Evolutionary conservation across 768 basidiomycete genomes (phyloP).

Genomic region (Macrolepiota albuminosa): DNA sequence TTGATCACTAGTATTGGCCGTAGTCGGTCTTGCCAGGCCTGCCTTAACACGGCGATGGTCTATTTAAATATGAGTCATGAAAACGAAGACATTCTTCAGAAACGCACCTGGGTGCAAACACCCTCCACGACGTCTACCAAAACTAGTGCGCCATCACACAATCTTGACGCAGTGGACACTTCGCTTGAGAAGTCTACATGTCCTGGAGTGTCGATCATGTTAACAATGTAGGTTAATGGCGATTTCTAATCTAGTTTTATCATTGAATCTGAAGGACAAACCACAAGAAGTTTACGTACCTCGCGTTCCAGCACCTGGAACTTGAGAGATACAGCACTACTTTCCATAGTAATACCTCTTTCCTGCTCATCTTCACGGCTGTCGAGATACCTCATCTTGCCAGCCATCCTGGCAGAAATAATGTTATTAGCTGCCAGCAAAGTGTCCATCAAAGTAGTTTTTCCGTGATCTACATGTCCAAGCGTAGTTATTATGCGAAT

Average conservation of each 20-base stretch:
- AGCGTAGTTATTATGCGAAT: constrained; percentile 81
- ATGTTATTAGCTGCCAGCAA: constrained; percentile 97
- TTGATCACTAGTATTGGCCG: constrained; percentile 94
- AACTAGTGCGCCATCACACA: constrained; percentile 95
- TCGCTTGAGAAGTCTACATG: constrained; percentile 99
- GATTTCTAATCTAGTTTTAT: constrained; percentile 42
- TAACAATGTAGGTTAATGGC: constrained; percentile 75
- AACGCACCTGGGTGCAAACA: constrained; percentile 86
- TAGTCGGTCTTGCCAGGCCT: constrained; percentile 89
- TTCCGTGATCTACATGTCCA: constrained; percentile 94
- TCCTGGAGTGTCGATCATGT: constrained; percentile 98
- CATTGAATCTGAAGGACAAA: constrained; percentile 16
- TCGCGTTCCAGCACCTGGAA: constrained; percentile 73
- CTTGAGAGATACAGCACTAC: constrained; percentile 85
- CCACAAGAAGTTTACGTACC: constrained; percentile 39
- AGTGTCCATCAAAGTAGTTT: constrained; percentile 93
- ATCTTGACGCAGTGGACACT: constrained; percentile 88
- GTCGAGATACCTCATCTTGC: constrained; percentile 94
- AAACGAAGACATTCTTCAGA: background rate
- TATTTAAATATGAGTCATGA: constrained; percentile 24
- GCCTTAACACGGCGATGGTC: constrained; percentile 93
- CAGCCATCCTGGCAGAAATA: constrained; percentile 91
- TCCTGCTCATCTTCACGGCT: constrained; percentile 96
- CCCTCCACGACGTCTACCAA: constrained; percentile 97
- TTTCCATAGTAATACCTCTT: constrained; percentile 98